phyloP scores from a whole-genome alignment of 345 rosid genomes.

The Sonneratia caseolaris region DNA sequence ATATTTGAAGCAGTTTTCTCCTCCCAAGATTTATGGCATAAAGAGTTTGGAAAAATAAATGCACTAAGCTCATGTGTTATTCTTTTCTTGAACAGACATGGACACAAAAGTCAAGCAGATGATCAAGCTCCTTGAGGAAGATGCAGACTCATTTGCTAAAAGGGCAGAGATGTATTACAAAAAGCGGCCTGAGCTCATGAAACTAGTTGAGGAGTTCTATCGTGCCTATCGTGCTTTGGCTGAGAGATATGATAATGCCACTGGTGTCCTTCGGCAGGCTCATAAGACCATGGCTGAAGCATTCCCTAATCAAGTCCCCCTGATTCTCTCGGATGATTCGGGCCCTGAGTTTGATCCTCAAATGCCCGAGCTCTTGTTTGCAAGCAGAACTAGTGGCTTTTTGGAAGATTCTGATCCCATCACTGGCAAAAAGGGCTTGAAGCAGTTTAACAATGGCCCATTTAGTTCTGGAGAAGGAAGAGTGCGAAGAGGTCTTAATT shows the following conservation, averaged over 20 bases:
- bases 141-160: conserved; percentile 98
- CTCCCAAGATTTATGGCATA: background rate
- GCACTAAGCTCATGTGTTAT: background rate
- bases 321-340: conserved; percentile 53
- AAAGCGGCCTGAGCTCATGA: conserved; percentile 95
- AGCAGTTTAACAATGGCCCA: conserved; percentile 34
- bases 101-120: conserved; percentile 87
- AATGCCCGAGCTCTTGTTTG: conserved; percentile 58
- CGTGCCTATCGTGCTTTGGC: conserved; percentile 97
- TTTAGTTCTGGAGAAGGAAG: conserved; percentile 46
- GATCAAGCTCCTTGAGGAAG: conserved; percentile 97
- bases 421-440: conserved; percentile 44
- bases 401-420: conserved; percentile 46
- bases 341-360: conserved; percentile 53
- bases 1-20: background rate
- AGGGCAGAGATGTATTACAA: conserved; percentile 99
- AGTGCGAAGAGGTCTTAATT: conserved; percentile 70
- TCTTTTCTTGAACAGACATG: conserved; percentile 54
- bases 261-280: conserved; percentile 84
- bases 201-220: conserved; percentile 95
- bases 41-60: background rate
- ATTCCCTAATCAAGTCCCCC: conserved; percentile 82
- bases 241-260: conserved; percentile 96
- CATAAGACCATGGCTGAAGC: conserved; percentile 90
- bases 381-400: conserved; percentile 54